Base-by-base conservation (phyloP, 148 eudicot genomes). In the Suaeda aralocaspica region DNA sequence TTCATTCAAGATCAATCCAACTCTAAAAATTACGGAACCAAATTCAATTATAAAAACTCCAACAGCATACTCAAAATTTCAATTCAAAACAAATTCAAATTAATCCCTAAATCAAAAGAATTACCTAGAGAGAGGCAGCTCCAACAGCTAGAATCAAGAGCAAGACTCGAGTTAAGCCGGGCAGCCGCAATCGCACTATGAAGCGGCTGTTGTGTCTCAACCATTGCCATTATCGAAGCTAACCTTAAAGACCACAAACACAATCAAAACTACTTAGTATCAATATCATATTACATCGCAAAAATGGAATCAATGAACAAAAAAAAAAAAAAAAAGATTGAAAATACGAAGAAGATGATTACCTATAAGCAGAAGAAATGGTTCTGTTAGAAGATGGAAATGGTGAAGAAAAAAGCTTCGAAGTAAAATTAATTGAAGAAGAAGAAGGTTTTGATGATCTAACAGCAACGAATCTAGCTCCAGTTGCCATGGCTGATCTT, bases 161-260 rank as follows among this genome's bases (percentile, higher is more conserved):
- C 86, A 16, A 87, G 79, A 59, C 67, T 78, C 19, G 92, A 85
- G 22, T 56, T 83, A 13, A 87, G 79, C 18, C 92, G 82, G 70
- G 89, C 80, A 21, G 92, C 72, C 53, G 92, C 92, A 60, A 84
- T 81, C 22, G 87, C 86, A 34, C 83, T 85, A 59, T 87, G 92
- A 67, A 87, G 85, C 19, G 92, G 92, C 80, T 83, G 56, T 83
- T 82, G 76, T 50, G 91, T 76, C 70, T 82, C 91, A 12, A 85
- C 75, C 6, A 69, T 69, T 57, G 76, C 85, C 78, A 84, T 48
- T 29, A 70, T 70, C 12, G 77, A 66, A 55, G 76, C 83, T 39
- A 82, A 63, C 85, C 88, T 79, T 74, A 15, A 59, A 9, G 22
- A 21, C 12, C 44, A 48, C n/a, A 28, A 9, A 66, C 25, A 25